Conservation (phyloP, 768 basidiomycete genomes). For the Lepiota venenata region DNA sequence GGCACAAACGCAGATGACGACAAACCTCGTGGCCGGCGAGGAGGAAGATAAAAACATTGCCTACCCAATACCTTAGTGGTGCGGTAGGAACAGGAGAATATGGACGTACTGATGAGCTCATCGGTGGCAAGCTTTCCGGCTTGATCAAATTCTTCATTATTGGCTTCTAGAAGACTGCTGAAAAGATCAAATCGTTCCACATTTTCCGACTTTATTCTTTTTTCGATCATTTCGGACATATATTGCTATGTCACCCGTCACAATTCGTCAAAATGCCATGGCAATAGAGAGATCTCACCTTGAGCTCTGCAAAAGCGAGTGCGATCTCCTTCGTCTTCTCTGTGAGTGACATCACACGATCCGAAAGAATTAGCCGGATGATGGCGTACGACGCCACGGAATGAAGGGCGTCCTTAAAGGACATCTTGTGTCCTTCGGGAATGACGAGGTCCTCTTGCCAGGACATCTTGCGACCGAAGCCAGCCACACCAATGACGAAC, state of each 20-base stretch:
- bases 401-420: conserved; percentile 42
- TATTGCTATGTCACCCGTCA: conserved; percentile 23
- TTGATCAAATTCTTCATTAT: conserved; percentile 28
- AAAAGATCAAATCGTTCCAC: conserved; percentile 46
- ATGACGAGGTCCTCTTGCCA: conserved; percentile 34
- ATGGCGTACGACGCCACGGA: conserved; percentile 29
- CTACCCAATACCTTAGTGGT: conserved; percentile 12
- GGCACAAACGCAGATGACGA: background rate
- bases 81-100: background rate
- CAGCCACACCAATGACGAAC: conserved; percentile 41
- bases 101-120: conserved; percentile 32
- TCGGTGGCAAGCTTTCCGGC: conserved; percentile 30
- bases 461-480: conserved; percentile 44
- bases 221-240: conserved; percentile 49
- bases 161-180: conserved; percentile 45
- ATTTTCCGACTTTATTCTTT: conserved; percentile 31
- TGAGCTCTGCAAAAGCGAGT: conserved; percentile 36
- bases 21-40: conserved; percentile 55
- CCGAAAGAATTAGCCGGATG: conserved; percentile 30
- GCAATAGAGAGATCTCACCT: conserved; percentile 20
- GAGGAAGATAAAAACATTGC: conserved; percentile 43
- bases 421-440: conserved; percentile 38
- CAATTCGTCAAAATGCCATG: background rate
- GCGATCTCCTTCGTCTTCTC: conserved; percentile 24
- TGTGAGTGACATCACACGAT: conserved; percentile 31